A percentile compares a stretch with the other conserved stretches of the same genome.
Evolutionary conservation across 306 rosid species (phyloP).

Genomic region (Inga oerstediana): DNA sequence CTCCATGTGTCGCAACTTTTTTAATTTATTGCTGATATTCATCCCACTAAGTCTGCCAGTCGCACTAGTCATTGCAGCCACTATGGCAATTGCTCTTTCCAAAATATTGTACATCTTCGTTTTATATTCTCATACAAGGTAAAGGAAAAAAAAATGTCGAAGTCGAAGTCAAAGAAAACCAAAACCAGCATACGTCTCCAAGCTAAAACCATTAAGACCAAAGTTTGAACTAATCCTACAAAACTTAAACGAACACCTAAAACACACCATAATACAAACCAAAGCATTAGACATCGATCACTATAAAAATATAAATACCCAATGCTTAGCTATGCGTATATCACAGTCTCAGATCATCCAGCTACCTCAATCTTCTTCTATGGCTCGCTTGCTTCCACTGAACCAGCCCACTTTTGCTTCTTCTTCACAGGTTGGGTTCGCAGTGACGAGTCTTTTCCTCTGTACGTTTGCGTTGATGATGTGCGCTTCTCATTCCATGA

Average conservation of each 20-base stretch:
- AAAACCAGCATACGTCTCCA: conserved; percentile 30
- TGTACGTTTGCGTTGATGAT: conserved; percentile 68
- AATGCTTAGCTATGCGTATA: background rate
- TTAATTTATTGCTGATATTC: no score
- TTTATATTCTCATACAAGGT: background rate
- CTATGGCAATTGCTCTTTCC: no score
- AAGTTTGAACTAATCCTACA: background rate
- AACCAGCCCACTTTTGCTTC: conserved; percentile 24
- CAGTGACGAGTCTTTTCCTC: conserved; percentile 50
- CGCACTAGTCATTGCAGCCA: no score
- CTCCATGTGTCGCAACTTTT: no score
- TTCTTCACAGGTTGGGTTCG: conserved; percentile 43
- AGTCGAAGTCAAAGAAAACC: conserved; percentile 42
- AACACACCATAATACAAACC: background rate
- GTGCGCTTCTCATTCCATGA: conserved; percentile 82
- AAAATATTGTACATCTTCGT: background rate
- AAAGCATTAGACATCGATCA: background rate
- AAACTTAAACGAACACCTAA: background rate
- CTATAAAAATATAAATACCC: conserved; percentile 16
- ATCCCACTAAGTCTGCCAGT: no score
- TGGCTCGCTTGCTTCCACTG: conserved; percentile 67
- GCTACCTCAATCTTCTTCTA: conserved; percentile 3
- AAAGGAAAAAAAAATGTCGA: background rate
- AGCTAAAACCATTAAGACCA: conserved; percentile 36
- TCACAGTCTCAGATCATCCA: background rate